Evolutionary conservation across 2,329 filamentous ascomycete genomes (phyloP), one percentile per base, ranked within the genome.

Genomic region (Penicillium vulpinum): DNA sequence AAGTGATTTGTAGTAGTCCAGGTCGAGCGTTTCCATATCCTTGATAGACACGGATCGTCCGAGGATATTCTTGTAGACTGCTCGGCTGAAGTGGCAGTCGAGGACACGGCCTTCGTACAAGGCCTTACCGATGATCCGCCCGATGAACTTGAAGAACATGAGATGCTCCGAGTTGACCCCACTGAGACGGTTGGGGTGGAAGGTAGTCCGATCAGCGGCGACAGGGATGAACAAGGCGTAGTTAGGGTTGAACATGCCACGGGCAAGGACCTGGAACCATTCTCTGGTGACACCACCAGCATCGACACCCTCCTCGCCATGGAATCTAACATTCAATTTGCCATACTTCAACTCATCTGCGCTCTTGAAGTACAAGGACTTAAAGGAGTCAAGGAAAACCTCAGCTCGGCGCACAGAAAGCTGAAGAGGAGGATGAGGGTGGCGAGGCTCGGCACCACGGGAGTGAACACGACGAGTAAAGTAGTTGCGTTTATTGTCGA

Each of bases 401-500:
- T 96, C 90, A 57, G 97, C 91, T 70, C 94, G 90, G 57, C 95
- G 90, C 57, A 99, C 90, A 57, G 88, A 88, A 45, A 99, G 85
- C 74, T 96, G 92, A 50, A 99, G 81, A 41, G 91, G 89, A 45
- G 86, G 85, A 65, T 90, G 86, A 8, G 88, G 82, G 51, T 90
- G 86, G 41, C 92, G 87, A 58, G 83, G 83, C 67, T 91, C 87
- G 52, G 85, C 84, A 51, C 83, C 83, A 49, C 89, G 85, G 44
- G 85, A 85, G 74, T 99, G 94, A 11, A 99, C 88, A 69, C 91
- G 92, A 59, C 94, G 89, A 72, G 87, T 97, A 81, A 99, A 99
- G 82, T 95, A 99, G 77, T 96, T 97, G 68, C 94, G 92, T 81
- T 99, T 99, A 80, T 99, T 99, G 78, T 99, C 94, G 69, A 99